Base-by-base conservation (phyloP, 768 basidiomycete genomes). In the Kwoniella pini region DNA sequence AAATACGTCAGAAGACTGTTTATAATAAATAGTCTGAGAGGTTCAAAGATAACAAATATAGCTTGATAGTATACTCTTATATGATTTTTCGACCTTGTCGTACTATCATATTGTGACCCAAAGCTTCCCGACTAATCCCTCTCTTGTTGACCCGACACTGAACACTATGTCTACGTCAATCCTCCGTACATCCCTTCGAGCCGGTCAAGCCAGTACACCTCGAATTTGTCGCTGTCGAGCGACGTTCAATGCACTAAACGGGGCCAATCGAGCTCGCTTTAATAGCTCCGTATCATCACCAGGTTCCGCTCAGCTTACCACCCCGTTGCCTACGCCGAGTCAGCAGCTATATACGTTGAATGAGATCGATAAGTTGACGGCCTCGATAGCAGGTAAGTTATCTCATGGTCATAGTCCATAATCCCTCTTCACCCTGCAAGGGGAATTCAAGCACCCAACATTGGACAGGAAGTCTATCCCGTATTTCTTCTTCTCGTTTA, bases 321-420 rank as follows among this genome's bases (percentile, higher is more conserved):
- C 33, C 33, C 15, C 33, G 33, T 15, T 15, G n/a, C 63, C 63
- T 6, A 64, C 69, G 43, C 67, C 72, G 3, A 52, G 48, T 21
- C 72, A 74, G 48, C 63, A 70, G 39, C 63, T 69, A 19, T 60
- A 67, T 27, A 72, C 72, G 1, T 51, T 77, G 4, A 61, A 67
- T 27, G 70, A 71, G 63, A 68, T 77, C 22, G 76, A 77, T 52
- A 62, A 65, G 19, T 60, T 77, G 13, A 60, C 74, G n/a, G 67
- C 66, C 6, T 63, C 68, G 9, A 67, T 77, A 17, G 70, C 74
- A 3, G 45, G 76, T 75, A 57, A 54, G 73, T 69, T 30, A 28
- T n/a, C n/a, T n/a, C n/a, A n/a, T n/a, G n/a, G n/a, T n/a, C n/a
- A n/a, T n/a, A n/a, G n/a, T n/a, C n/a, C n/a, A n/a, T n/a, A n/a